A percentile compares a stretch with the other conserved stretches of the same genome.
phyloP scores from a whole-genome alignment of 225 moss, liverwort and hornwort genomes.

The Bryoerythrophyllum caledonicum region DNA sequence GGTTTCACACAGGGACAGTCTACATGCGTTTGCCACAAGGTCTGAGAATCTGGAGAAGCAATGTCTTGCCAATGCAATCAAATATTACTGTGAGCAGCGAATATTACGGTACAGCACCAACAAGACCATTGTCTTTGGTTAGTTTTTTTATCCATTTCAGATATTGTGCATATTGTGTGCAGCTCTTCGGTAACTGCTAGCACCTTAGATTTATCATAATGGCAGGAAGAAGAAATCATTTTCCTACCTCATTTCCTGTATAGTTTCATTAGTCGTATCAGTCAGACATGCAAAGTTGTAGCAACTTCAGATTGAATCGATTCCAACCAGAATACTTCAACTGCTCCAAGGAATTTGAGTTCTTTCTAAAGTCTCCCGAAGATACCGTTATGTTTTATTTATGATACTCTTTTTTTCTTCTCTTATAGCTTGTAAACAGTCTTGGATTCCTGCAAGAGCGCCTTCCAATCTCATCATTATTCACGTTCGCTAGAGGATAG shows the following conservation, averaged over 20 bases:
- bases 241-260: constrained; percentile 5
- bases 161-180: constrained; percentile 30
- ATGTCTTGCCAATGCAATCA: constrained; percentile 92
- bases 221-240: constrained; percentile 19
- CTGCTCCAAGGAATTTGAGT: not conserved
- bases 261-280: not conserved
- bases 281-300: not conserved
- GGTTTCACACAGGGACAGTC: constrained; percentile 84
- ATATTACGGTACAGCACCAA: constrained; percentile 87
- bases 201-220: constrained; percentile 18
- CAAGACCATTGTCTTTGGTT: constrained; percentile 86
- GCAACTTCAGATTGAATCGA: not conserved
- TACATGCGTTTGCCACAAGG: constrained; percentile 78
- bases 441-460: too few relatives aligned
- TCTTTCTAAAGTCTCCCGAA: too few relatives aligned
- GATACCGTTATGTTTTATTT: too few relatives aligned
- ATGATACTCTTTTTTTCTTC: too few relatives aligned
- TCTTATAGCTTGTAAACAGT: too few relatives aligned
- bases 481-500: too few relatives aligned
- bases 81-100: constrained; percentile 88
- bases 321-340: not conserved
- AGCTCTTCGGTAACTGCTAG: constrained; percentile 13
- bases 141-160: constrained; percentile 14
- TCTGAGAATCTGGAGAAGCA: constrained; percentile 99
- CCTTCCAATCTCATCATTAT: too few relatives aligned